Percentiles rank a stretch among this genome's conserved stretches.
Conservation (phyloP, 371 early-diverging fungal species). For the Mortierella sp. region DNA sequence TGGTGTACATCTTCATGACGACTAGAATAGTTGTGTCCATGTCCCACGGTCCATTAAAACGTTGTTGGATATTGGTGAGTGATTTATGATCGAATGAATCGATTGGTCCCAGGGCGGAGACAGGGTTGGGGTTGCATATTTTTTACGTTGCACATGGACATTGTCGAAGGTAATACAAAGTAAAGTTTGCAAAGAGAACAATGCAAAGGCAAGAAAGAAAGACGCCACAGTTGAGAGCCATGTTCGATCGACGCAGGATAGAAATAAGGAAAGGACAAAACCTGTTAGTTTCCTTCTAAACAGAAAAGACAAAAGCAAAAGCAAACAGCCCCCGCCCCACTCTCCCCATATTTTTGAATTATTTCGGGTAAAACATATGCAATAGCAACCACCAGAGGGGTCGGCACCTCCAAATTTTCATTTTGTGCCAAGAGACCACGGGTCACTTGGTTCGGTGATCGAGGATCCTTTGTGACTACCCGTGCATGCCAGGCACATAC, state of each 20-base stretch:
- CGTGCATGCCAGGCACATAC: too few relatives aligned
- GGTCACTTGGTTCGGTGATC: too few relatives aligned
- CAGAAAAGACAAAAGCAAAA: too few relatives aligned
- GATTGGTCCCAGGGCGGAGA: too few relatives aligned
- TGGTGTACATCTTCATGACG: conserved; percentile 74
- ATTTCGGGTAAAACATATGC: too few relatives aligned
- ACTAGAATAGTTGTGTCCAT: conserved; percentile 46
- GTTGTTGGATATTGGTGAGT: neutral
- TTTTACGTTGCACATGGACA: neutral
- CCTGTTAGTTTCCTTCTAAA: too few relatives aligned
- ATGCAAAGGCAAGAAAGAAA: conserved; percentile 9
- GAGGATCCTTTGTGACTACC: too few relatives aligned
- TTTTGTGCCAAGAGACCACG: too few relatives aligned
- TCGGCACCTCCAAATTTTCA: too few relatives aligned
- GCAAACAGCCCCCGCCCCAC: too few relatives aligned
- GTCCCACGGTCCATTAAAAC: neutral
- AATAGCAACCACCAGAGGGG: too few relatives aligned
- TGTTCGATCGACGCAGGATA: neutral
- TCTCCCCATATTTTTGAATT: too few relatives aligned
- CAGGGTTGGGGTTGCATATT: neutral
- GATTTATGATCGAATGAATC: neutral
- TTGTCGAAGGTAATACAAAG: neutral
- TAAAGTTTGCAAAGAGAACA: neutral
- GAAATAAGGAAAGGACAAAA: neutral
- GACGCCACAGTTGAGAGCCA: neutral